These are phyloP conservation scores for Globisporangium nunn DNA, from an alignment of 352 stramenopile genomes.

Conservation along the genomic window DNA sequence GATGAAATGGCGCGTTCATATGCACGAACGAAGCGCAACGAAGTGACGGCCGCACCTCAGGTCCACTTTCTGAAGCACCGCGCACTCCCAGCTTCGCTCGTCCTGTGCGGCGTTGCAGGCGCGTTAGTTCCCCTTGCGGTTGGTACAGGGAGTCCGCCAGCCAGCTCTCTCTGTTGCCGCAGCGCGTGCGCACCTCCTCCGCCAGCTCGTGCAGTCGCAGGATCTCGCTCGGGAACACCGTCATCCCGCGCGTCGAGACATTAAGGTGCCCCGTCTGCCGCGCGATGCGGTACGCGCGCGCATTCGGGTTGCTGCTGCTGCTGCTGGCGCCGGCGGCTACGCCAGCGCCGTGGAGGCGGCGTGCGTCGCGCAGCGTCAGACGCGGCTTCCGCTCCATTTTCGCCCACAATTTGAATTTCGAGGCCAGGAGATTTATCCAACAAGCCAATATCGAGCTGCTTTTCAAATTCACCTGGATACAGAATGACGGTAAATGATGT, in stretches of 20 bases:
- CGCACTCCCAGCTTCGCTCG: conserved; percentile 70
- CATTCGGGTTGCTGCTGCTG: conserved; percentile 14
- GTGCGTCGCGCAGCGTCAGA: conserved; percentile 37
- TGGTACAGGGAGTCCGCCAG: too few relatives aligned
- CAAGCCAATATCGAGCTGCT: too few relatives aligned
- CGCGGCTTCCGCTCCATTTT: conserved; percentile 28
- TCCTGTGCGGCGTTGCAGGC: conserved; percentile 17
- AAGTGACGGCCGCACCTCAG: conserved; percentile 34
- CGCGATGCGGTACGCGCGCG: conserved; percentile 42
- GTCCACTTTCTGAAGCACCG: conserved; percentile 58
- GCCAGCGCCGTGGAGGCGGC: conserved; percentile 17
- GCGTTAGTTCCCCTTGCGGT: neutral
- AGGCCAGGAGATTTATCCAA: neutral
- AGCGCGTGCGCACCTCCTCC: conserved; percentile 25
- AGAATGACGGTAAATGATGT: neutral
- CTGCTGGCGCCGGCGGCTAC: conserved; percentile 3
- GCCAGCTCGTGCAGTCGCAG: conserved; percentile 53
- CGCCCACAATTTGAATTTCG: neutral
- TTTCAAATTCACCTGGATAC: neutral
- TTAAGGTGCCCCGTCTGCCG: conserved; percentile 56
- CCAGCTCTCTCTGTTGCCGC: too few relatives aligned
- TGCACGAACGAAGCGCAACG: too few relatives aligned
- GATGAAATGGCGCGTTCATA: too few relatives aligned
- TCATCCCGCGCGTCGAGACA: conserved; percentile 44
- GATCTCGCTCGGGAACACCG: conserved; percentile 47